Base-by-base conservation (phyloP, 352 stramenopile genomes). In the Phytophthora sp. region DNA sequence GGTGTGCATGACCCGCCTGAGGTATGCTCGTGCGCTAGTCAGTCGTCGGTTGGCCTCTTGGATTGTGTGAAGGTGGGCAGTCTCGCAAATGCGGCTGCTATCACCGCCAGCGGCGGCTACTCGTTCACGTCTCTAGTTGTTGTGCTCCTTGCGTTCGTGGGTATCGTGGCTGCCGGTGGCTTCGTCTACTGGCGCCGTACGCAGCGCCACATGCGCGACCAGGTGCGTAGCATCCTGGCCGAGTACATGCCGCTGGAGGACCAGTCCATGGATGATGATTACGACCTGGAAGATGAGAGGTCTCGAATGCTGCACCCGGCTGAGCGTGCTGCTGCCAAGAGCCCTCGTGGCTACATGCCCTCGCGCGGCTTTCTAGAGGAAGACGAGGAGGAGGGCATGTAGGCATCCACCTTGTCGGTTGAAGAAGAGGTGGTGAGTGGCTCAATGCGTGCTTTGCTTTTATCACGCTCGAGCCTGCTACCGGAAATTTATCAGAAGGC, bases 241-340 rank as follows among this genome's bases (percentile, higher is more conserved):
- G 94, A 99, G 76, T 99, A 99, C 78, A 98, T 99, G 94, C 96
- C 96, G 37, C 66, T 98, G 20, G 92, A 98, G 59, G 89, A 97
- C 61, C 85, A 95, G 58, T 72, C 87, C 10, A 55, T 91, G 62
- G 81, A 91, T 32, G 84, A 89, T 27, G 68, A 84, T 5, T 85
- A 91, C 43, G 71, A 84, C 52, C 76, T 85, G 56, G 78, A 84
- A 54, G 68, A 84, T 27, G 69, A 81, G 49, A 75, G 51, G 23
- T 70, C 67, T 31, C 75, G 61, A 13, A 73, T 76, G 62, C 72
- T 93, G 55, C 87, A 95, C 61, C 87, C 87, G 1, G 87, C 84
- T 15, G 74, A 76, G 12, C 66, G 77, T 26, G 87, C 87, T 44
- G 77, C 84, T 27, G 85, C 85, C 21, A 94, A 95, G 72, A 95